These are phyloP conservation scores for Panaeolus papilionaceus DNA, from an alignment of 768 basidiomycete genomes.

Conservation along the genomic window DNA sequence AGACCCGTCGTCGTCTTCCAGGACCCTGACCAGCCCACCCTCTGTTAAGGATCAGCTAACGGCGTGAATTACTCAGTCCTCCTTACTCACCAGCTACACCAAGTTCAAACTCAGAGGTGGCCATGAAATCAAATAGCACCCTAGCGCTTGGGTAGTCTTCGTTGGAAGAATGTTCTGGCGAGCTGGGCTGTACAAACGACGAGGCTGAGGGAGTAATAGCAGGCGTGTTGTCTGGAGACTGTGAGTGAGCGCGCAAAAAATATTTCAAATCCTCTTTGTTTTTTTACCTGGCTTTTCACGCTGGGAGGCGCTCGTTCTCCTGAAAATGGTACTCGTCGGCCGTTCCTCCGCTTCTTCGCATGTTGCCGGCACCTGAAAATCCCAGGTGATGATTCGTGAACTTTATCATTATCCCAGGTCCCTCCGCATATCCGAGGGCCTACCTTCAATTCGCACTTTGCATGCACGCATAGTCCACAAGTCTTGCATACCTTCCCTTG, in stretches of 20 bases:
- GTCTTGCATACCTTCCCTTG: conserved; percentile 85
- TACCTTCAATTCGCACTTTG: conserved; percentile 89
- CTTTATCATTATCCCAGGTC: conserved; percentile 11
- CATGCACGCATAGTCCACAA: conserved; percentile 81
- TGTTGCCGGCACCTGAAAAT: conserved; percentile 71
- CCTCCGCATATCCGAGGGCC: conserved; percentile 1
- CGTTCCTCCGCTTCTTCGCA: conserved; percentile 50
- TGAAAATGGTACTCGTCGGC: conserved; percentile 32
- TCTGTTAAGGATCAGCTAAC: conserved; percentile 44
- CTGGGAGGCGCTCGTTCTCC: conserved; percentile 32
- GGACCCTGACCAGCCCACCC: conserved; percentile 64
- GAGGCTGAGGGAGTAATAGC: conserved; percentile 54
- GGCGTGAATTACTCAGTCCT: conserved; percentile 3
- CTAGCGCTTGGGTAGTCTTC: conserved; percentile 58
- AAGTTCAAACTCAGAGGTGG: conserved; percentile 82
- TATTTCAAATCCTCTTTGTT: conserved; percentile 14
- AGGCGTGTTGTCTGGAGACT: conserved; percentile 25
- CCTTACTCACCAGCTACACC: conserved; percentile 56
- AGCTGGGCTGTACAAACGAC: conserved; percentile 53
- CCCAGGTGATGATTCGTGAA: conserved; percentile 19
- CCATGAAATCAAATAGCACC: conserved; percentile 76
- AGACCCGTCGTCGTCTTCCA: conserved; percentile 86
- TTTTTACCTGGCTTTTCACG: conserved; percentile 32
- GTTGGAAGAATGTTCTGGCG: conserved; percentile 36
- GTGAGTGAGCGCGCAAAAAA: conserved; percentile 20